Base-by-base conservation (phyloP, 352 stramenopile genomes). In the Phytophthora podocarpi region DNA sequence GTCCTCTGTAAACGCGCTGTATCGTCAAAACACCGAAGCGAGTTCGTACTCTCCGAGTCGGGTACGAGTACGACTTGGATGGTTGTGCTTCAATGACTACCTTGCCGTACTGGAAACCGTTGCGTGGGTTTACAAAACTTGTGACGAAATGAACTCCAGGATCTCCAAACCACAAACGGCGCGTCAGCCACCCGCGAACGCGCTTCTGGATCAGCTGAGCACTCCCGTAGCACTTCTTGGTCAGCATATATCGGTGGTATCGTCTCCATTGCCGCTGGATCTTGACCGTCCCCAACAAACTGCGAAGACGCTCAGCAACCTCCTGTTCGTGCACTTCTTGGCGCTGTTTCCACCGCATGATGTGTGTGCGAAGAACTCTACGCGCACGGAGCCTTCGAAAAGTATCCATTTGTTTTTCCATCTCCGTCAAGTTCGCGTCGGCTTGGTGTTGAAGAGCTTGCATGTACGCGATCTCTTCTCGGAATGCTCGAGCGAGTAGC, bases 221-320 rank as follows among this genome's bases (percentile, higher is more conserved):
- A 21, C 72, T 76, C 1, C 31, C n/a, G 46, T 89, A 93, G 1
- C 76, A 76, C 23, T 42, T 59, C 27, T 90, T 82, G 31, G 91
- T 63, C 16, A 51, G 27, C 49, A 54, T 63, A 31, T 81, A 87
- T 7, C 69, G 51, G 23, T 67, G 59, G n/a, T 88, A 60, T 40
- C 69, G 66, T 35, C 76, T 80, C 78, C 76, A 93, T 31, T 76
- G 70, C 0, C 80, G 72, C 56, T 91, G 84, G 42, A 93, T 85
- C 46, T 82, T 85, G 13, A 87, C 57, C 0, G 82, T 71, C 1
- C 61, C 59, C n/a, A 85, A 53, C 11, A 89, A 70, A 34, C 30
- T 69, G 8, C 78, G 78, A 24, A 93, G 57, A n/a, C 70, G 53
- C 26, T 80, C 48, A 5, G 66, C 63, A 0, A 69, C 67, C 10